Base-by-base conservation (phyloP, 164 flowering plant genomes). In the Nymphaea colorata region DNA sequence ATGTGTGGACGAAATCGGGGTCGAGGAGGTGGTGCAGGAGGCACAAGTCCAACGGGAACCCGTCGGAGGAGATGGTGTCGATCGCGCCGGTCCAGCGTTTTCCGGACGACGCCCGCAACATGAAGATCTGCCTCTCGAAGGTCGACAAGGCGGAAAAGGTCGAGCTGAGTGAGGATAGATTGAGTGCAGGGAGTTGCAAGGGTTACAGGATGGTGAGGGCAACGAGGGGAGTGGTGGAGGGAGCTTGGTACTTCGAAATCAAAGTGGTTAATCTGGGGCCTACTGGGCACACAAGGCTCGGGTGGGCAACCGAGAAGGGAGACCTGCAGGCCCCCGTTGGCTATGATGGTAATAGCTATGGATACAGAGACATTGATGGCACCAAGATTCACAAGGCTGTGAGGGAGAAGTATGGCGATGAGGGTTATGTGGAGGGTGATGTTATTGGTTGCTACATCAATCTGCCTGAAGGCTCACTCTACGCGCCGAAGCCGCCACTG, bases 311-410 rank as follows among this genome's bases (percentile, higher is more conserved):
- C 7, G 97, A 92, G 77, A 91, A 90, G 55, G 99, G 98, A 71
- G 98, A 95, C 69, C 80, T 95, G 84, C 99, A 95, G 81, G 98
- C 97, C 2, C 99, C 99, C 0, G 99, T 95, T 4, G 99, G 99
- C 45, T 95, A 88, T 47, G 98, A 92, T 80, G 89, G 73, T 17
- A 85, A 87, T 65, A 90, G 99, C 76, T 95, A 80, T 64, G 99
- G 91, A 64, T 92, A 88, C 68, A 83, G 99, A 72, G 99, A 95
- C 69, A 70, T 92, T 67, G 99, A 95, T 81, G 99, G 99, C 68
- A 80, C 88, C 69, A 95, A 85, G 76, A 76, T 90, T 61, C 92
- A 90, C 67, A 89, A 89, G 80, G 99, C 96, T 5, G 59, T 88
- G 80, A 85, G 98, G 79, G 96, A 90, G 80, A 84, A 82, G 81